These are phyloP conservation scores for Termitomyces sp. DNA, from an alignment of 768 basidiomycete genomes.

Conservation along the genomic window DNA sequence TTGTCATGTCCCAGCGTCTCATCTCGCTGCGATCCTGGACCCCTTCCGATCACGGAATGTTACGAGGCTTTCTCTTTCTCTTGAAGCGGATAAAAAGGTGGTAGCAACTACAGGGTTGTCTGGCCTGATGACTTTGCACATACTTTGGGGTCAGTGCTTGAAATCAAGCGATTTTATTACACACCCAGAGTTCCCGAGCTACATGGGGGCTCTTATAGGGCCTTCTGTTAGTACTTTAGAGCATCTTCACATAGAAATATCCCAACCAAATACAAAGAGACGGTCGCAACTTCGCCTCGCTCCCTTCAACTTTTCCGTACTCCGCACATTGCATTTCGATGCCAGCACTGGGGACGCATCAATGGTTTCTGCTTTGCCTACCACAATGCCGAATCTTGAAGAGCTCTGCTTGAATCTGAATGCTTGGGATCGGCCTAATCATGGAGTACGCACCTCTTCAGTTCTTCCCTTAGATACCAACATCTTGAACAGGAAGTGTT, in stretches of 20 bases:
- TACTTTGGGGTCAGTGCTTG: background rate
- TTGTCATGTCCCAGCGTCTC: background rate
- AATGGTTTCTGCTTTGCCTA: background rate
- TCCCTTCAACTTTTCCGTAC: background rate
- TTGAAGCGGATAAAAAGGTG: background rate
- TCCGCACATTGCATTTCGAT: background rate
- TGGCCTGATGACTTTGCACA: background rate
- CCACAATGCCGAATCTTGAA: background rate
- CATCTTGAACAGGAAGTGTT: background rate
- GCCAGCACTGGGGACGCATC: background rate
- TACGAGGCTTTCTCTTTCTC: background rate
- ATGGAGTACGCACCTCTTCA: background rate
- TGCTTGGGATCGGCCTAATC: background rate
- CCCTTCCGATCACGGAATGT: background rate
- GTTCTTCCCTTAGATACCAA: background rate
- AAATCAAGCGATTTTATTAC: background rate
- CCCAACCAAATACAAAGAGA: background rate
- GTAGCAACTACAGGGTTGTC: background rate
- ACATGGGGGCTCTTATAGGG: background rate
- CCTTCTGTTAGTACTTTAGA: background rate
- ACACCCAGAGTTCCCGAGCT: background rate
- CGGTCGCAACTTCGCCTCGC: background rate
- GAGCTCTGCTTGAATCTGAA: constrained; percentile 1
- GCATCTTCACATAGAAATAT: background rate
- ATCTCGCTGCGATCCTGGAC: background rate